phyloP scores from a whole-genome alignment of 148 eudicot species.

The Simmondsia chinensis region DNA sequence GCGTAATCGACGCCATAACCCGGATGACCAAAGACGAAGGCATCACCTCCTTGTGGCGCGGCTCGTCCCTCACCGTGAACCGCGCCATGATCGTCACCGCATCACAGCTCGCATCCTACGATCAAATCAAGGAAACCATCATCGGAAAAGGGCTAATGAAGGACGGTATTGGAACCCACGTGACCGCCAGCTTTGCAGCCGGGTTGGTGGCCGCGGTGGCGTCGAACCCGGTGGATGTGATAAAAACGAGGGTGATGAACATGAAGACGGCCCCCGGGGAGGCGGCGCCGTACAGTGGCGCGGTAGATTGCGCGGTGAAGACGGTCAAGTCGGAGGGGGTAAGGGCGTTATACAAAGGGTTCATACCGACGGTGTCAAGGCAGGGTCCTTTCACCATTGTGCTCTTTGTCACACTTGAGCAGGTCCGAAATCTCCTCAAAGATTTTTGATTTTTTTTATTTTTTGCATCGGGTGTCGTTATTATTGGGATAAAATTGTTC shows the following conservation, averaged over 20 bases:
- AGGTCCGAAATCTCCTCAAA: conserved; percentile 63
- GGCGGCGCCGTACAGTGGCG: conserved; percentile 56
- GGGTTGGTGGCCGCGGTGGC: conserved; percentile 93
- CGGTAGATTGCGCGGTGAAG: conserved; percentile 68
- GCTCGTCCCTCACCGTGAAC: conserved; percentile 83
- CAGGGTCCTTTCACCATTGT: conserved; percentile 91
- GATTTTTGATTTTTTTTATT: conserved; percentile 32
- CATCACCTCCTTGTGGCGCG: conserved; percentile 65
- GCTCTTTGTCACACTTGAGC: conserved; percentile 80
- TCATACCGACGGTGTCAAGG: conserved; percentile 77
- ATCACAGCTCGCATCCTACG: conserved; percentile 80
- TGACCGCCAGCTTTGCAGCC: conserved; percentile 75
- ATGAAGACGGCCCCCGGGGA: conserved; percentile 58
- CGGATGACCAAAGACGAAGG: conserved; percentile 62
- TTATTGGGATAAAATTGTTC: no score
- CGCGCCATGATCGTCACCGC: conserved; percentile 93
- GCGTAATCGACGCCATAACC: conserved; percentile 55
- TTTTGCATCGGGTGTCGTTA: no score
- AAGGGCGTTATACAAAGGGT: conserved; percentile 72
- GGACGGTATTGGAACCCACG: conserved; percentile 86
- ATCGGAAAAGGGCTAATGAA: conserved; percentile 42
- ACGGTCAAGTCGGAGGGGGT: conserved; percentile 61
- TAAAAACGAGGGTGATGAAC: conserved; percentile 87
- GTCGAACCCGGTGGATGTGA: conserved; percentile 84
- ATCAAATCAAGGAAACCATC: conserved; percentile 56